Percentiles rank a stretch among this genome's conserved stretches.
phyloP scores from a whole-genome alignment of 1,284 basidiomycete genomes.

The Rhodotorula sp. region DNA sequence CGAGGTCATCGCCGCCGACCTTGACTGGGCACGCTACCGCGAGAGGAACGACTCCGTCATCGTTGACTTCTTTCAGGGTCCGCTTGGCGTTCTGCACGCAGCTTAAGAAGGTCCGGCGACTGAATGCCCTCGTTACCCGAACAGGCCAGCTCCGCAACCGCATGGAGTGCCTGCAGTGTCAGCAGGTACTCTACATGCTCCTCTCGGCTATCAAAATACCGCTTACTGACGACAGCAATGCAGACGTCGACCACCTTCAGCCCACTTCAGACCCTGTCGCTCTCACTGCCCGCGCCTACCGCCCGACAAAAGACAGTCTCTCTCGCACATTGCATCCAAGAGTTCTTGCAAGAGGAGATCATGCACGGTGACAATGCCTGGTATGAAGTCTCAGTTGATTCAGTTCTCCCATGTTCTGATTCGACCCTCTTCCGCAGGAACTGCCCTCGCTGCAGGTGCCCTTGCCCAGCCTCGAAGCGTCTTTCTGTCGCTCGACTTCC shows the following conservation, averaged over 20 bases:
- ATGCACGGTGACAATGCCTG: constrained; percentile 92
- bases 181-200: constrained; percentile 64
- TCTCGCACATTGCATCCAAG: constrained; percentile 79
- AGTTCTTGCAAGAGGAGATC: constrained; percentile 85
- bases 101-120: not conserved
- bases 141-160: constrained; percentile 76
- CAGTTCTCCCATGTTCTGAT: not conserved
- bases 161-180: constrained; percentile 85
- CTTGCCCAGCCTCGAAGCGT: constrained; percentile 77
- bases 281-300: constrained; percentile 72
- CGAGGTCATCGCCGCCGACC: constrained; percentile 80
- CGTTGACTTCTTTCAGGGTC: constrained; percentile 93
- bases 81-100: not conserved
- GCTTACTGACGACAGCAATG: too few relatives aligned
- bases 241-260: constrained; percentile 97
- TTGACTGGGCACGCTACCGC: constrained; percentile 88
- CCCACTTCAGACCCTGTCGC: constrained; percentile 80
- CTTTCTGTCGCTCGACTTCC: constrained; percentile 84
- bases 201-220: not conserved
- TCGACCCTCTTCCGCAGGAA: constrained; percentile 60
- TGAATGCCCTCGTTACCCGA: not conserved
- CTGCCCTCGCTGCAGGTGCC: constrained; percentile 84
- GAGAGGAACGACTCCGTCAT: constrained; percentile 88
- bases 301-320: constrained; percentile 63
- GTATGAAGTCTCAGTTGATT: constrained; percentile 57